A percentile compares a stretch with the other conserved stretches of the same genome.
phyloP scores from a whole-genome alignment of 2,329 filamentous ascomycete genomes.

The Penicillium sp. region DNA sequence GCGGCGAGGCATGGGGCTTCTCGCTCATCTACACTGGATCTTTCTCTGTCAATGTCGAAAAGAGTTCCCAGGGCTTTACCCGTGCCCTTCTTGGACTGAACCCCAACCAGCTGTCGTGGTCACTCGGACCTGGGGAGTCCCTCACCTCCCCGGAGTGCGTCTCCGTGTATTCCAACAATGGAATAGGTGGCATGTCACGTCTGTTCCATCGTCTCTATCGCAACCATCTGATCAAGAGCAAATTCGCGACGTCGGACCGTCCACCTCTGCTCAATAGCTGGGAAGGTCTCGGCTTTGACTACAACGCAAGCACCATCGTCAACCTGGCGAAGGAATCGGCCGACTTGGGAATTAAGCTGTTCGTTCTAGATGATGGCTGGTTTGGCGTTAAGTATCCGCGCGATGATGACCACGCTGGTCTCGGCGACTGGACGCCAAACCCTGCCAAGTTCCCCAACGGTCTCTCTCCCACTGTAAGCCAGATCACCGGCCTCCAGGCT shows the following conservation, averaged over 20 bases:
- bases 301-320: constrained; percentile 54
- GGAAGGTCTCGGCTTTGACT: constrained; percentile 59
- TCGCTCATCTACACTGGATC: constrained; percentile 61
- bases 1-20: constrained; percentile 60
- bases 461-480: constrained; percentile 48
- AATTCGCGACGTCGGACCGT: constrained; percentile 49
- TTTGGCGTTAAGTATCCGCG: constrained; percentile 61
- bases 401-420: constrained; percentile 51
- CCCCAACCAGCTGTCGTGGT: constrained; percentile 56
- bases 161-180: constrained; percentile 55
- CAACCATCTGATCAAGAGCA: constrained; percentile 56
- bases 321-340: constrained; percentile 54
- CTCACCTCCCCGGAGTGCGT: constrained; percentile 60
- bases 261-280: constrained; percentile 61
- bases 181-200: constrained; percentile 58
- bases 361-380: constrained; percentile 64
- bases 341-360: constrained; percentile 56
- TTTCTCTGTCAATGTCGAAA: constrained; percentile 58
- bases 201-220: constrained; percentile 58
- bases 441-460: constrained; percentile 56
- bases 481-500: constrained; percentile 49
- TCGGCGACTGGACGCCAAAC: constrained; percentile 61
- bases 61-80: constrained; percentile 57
- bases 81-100: constrained; percentile 59
- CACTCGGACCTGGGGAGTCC: constrained; percentile 51